A percentile compares a stretch with the other conserved stretches of the same genome.
Evolutionary conservation across 495 filamentous ascomycete genomes (phyloP).

Genomic region (Penicillium desertorum): DNA sequence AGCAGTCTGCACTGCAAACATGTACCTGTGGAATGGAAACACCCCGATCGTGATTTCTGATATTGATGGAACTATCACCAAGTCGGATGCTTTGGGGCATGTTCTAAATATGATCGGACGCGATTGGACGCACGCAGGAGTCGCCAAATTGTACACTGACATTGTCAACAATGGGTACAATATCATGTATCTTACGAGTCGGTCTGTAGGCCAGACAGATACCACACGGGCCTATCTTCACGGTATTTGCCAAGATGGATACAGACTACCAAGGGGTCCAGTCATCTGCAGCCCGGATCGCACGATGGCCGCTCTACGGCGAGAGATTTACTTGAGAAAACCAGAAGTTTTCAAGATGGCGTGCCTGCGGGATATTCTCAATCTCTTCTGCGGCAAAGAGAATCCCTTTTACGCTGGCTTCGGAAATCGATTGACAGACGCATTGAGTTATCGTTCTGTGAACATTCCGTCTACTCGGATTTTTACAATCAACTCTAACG

Average conservation of each 20-base stretch:
- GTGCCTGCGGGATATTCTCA: constrained; percentile 88
- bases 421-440: constrained; percentile 94
- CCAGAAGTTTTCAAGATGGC: constrained; percentile 99
- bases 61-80: constrained; percentile 98
- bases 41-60: constrained; percentile 95
- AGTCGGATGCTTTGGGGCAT: constrained; percentile 96
- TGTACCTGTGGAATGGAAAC: constrained; percentile 90
- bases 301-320: constrained; percentile 89
- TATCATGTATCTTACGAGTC: constrained; percentile 95
- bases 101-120: constrained; percentile 96
- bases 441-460: constrained; percentile 91
- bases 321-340: constrained; percentile 94
- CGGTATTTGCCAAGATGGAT: constrained; percentile 85
- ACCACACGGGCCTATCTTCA: constrained; percentile 87
- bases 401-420: constrained; percentile 96
- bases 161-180: constrained; percentile 97
- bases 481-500: constrained; percentile 98
- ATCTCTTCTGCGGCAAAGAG: constrained; percentile 74
- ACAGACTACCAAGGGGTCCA: constrained; percentile 81
- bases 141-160: constrained; percentile 95
- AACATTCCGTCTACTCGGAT: constrained; percentile 92
- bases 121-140: constrained; percentile 96
- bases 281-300: constrained; percentile 94
- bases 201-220: constrained; percentile 91
- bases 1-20: constrained; percentile 84